Percentiles rank a stretch among this genome's conserved stretches.
These are phyloP conservation scores for Nigrospora sphaerica DNA, from an alignment of 2,329 filamentous ascomycete genomes.

Conservation along the genomic window DNA sequence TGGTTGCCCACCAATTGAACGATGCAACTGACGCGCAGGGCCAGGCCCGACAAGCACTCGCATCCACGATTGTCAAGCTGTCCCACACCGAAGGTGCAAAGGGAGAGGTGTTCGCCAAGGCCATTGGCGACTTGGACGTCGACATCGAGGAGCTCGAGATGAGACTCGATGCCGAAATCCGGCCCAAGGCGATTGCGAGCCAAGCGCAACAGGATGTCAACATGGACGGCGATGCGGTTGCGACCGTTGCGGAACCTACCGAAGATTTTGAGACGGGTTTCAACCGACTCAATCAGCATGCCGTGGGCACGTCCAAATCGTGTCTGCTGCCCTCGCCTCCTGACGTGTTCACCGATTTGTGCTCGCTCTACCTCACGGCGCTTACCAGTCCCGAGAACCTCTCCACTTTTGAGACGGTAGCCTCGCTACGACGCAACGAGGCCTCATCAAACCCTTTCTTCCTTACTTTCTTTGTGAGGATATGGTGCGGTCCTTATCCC, in stretches of 20 bases:
- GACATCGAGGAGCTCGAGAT: constrained; percentile 71
- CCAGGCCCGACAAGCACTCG: constrained; percentile 55
- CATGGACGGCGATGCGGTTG: constrained; percentile 34
- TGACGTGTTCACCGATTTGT: constrained; percentile 51
- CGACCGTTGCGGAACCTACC: constrained; percentile 1
- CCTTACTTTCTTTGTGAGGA: constrained; percentile 66
- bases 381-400: constrained; percentile 25
- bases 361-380: constrained; percentile 45
- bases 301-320: constrained; percentile 29
- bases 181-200: constrained; percentile 46
- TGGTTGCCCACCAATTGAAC: constrained; percentile 51
- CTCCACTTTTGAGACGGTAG: constrained; percentile 44
- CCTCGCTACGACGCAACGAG: constrained; percentile 45
- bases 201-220: constrained; percentile 40
- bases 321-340: constrained; percentile 46
- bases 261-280: constrained; percentile 18
- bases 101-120: constrained; percentile 58
- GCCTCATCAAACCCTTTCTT: constrained; percentile 59
- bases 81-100: constrained; percentile 51
- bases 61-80: constrained; percentile 59
- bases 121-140: constrained; percentile 59
- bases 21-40: constrained; percentile 47
- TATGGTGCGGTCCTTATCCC: constrained; percentile 68
- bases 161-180: constrained; percentile 64
- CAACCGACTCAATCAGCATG: constrained; percentile 17